Evolutionary conservation across 2,329 filamentous ascomycete genomes (phyloP).

Genomic region (Trichoderma lentiforme): DNA sequence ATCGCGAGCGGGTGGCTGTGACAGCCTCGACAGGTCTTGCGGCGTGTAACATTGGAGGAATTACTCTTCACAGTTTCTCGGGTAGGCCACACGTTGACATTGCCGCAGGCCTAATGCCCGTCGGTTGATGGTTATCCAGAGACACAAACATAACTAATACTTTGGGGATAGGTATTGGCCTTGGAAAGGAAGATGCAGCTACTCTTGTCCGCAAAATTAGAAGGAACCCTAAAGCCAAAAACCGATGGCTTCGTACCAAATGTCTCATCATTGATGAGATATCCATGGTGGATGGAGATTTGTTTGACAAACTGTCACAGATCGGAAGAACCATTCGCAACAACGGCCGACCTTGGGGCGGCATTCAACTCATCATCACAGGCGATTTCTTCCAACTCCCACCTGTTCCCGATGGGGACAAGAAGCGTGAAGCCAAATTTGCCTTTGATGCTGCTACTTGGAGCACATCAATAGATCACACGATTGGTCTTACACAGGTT

Average conservation of each 20-base stretch:
- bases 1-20: constrained; percentile 83
- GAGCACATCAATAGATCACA: constrained; percentile 90
- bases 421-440: constrained; percentile 70
- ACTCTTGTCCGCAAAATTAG: constrained; percentile 87
- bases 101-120: background rate
- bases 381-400: constrained; percentile 98
- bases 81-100: constrained; percentile 42
- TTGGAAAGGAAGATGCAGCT: constrained; percentile 83
- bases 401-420: constrained; percentile 77
- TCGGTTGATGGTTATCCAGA: background rate
- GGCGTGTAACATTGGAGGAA: constrained; percentile 93
- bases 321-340: constrained; percentile 83
- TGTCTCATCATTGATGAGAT: constrained; percentile 90
- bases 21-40: constrained; percentile 95
- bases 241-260: constrained; percentile 84
- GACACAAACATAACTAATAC: background rate
- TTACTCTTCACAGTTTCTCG: constrained; percentile 92
- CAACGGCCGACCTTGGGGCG: constrained; percentile 89
- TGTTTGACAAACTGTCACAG: constrained; percentile 93
- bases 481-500: constrained; percentile 89
- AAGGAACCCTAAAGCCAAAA: constrained; percentile 81
- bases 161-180: constrained; percentile 59
- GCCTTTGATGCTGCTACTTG: constrained; percentile 91
- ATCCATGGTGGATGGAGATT: constrained; percentile 95
- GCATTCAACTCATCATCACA: constrained; percentile 92